phyloP scores from a whole-genome alignment of 306 rosid species.

The Rosa rugosa region DNA sequence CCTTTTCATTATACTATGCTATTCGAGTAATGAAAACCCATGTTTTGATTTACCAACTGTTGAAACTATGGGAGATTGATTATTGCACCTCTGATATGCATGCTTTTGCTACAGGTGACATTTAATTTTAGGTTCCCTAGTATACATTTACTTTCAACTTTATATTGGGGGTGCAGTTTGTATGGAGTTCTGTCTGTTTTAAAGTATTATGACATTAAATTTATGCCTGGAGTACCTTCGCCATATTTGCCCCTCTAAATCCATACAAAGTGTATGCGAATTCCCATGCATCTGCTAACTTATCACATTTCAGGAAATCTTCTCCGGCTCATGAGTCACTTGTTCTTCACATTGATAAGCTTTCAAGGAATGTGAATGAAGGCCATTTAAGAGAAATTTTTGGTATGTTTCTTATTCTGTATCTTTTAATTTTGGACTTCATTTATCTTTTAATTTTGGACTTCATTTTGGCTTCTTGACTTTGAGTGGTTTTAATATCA shows the following conservation, averaged over 20 bases:
- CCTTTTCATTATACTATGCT: background rate
- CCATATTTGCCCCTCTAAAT: background rate
- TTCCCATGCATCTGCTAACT: constrained; percentile 8
- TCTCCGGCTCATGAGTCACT: constrained; percentile 85
- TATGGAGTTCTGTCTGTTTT: background rate
- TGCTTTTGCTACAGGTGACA: background rate
- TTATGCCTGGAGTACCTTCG: background rate
- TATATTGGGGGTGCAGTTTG: background rate
- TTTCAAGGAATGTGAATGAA: constrained; percentile 94
- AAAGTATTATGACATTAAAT: background rate
- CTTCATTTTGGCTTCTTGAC: constrained; percentile 7
- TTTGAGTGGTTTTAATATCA: constrained; percentile 7
- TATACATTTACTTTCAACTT: background rate
- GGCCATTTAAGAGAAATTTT: constrained; percentile 94
- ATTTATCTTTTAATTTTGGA: constrained; percentile 3
- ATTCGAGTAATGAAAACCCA: background rate
- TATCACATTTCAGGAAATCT: constrained; percentile 60
- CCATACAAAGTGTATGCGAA: background rate
- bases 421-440: constrained; percentile 11
- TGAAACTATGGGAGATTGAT: background rate
- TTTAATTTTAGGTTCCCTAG: background rate
- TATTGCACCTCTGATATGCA: background rate
- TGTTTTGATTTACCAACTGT: background rate
- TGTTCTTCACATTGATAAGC: constrained; percentile 81
- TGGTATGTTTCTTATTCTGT: constrained; percentile 46